phyloP scores from a whole-genome alignment of 2,329 filamentous ascomycete genomes.

The Pseudogymnoascus sp. region DNA sequence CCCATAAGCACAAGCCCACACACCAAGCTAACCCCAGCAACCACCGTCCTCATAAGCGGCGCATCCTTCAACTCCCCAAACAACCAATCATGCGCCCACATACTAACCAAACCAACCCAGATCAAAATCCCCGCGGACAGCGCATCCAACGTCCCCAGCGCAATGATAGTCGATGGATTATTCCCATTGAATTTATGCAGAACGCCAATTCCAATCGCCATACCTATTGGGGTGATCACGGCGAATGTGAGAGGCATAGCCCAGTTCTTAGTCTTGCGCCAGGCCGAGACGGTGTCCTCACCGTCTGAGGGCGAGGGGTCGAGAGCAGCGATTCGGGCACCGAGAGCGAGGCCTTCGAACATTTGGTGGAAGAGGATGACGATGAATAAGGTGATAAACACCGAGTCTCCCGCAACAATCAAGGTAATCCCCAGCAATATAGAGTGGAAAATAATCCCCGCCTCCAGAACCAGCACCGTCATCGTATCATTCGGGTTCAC shows the following conservation, averaged over 20 bases:
- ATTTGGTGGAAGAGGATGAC: constrained; percentile 75
- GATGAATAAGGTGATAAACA: constrained; percentile 52
- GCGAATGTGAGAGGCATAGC: constrained; percentile 59
- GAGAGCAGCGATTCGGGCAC: constrained; percentile 58
- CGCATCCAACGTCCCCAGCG: constrained; percentile 68
- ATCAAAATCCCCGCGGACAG: constrained; percentile 68
- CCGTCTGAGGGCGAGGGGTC: constrained; percentile 4
- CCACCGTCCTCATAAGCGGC: constrained; percentile 39
- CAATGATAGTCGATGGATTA: constrained; percentile 59
- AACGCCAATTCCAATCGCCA: constrained; percentile 73
- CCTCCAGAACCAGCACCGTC: constrained; percentile 63
- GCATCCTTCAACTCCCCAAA: constrained; percentile 52
- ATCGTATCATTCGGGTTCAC: constrained; percentile 39
- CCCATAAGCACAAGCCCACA: constrained; percentile 64
- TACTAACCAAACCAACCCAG: constrained; percentile 77
- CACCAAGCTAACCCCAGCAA: constrained; percentile 50
- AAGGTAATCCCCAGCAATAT: constrained; percentile 59
- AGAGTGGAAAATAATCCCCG: constrained; percentile 70
- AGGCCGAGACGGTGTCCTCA: neutral
- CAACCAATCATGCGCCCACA: constrained; percentile 73
- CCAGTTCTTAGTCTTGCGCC: constrained; percentile 42
- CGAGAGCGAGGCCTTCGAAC: constrained; percentile 71
- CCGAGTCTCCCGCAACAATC: constrained; percentile 52
- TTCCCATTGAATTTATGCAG: constrained; percentile 68
- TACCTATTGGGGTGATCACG: constrained; percentile 68